phyloP scores from a whole-genome alignment of 345 rosid species.

The Salix suchowensis region DNA sequence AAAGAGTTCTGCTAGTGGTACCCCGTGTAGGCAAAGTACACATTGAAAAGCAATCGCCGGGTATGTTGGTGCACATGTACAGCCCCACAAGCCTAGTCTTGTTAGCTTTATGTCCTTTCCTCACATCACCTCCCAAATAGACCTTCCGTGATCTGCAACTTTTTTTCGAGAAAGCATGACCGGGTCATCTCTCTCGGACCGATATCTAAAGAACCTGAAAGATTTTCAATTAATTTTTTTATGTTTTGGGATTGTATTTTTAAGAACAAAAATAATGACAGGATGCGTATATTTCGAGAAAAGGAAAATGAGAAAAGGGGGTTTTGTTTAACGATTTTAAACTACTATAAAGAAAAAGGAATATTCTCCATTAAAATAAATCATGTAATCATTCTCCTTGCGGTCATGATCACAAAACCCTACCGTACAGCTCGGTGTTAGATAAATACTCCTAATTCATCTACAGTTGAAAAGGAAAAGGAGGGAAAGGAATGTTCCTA shows the following conservation, averaged over 20 bases:
- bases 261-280: no score
- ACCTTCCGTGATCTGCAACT: neutral
- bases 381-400: slow-evolving; percentile 24
- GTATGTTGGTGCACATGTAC: neutral
- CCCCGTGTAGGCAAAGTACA: neutral
- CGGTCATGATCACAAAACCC: slow-evolving; percentile 22
- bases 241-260: no score
- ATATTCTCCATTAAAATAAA: neutral
- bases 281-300: no score
- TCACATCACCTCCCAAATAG: neutral
- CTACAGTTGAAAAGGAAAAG: neutral
- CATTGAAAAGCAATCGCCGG: neutral
- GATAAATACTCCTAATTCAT: slow-evolving; percentile 1
- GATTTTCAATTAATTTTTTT: no score
- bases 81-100: neutral
- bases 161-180: neutral
- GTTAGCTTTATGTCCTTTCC: neutral
- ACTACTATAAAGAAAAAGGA: neutral
- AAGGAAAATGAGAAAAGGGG: neutral
- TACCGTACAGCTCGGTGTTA: slow-evolving; percentile 32
- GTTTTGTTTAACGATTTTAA: no score
- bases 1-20: neutral
- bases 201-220: no score
- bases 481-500: neutral
- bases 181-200: neutral